A percentile compares a stretch with the other conserved stretches of the same genome.
phyloP scores from a whole-genome alignment of 2,329 filamentous ascomycete genomes.

The Cordyceps cicadae region DNA sequence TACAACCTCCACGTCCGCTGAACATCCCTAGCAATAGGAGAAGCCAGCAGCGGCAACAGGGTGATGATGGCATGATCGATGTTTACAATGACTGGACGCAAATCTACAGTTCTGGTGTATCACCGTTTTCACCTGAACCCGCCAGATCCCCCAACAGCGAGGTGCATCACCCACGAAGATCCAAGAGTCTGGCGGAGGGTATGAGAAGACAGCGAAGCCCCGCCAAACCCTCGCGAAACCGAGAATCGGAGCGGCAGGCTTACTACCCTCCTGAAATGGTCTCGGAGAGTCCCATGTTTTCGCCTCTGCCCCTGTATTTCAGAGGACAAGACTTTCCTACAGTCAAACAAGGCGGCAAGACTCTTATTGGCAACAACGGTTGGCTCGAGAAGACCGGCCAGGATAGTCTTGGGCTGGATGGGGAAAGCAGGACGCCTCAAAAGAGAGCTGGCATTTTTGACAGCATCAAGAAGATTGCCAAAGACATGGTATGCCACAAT shows the following conservation, averaged over 20 bases:
- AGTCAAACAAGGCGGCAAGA: constrained; percentile 38
- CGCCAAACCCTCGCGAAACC: background rate
- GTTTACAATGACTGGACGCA: constrained; percentile 22
- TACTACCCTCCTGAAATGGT: constrained; percentile 11
- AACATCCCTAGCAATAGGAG: constrained; percentile 10
- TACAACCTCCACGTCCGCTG: constrained; percentile 17
- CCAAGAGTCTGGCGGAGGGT: constrained; percentile 24
- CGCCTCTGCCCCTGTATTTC: constrained; percentile 36
- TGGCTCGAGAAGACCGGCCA: constrained; percentile 43
- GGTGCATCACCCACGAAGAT: constrained; percentile 19
- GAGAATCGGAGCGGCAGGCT: constrained; percentile 13
- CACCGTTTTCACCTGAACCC: constrained; percentile 14
- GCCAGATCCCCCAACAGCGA: constrained; percentile 12
- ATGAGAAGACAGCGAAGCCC: constrained; percentile 8
- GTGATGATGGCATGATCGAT: constrained; percentile 16
- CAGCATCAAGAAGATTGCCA: constrained; percentile 44
- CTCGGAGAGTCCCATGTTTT: constrained; percentile 27
- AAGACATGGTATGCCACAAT: constrained; percentile 38
- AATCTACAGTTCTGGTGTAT: constrained; percentile 15
- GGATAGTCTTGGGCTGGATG: constrained; percentile 15
- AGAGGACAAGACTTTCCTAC: constrained; percentile 29
- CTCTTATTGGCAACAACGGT: constrained; percentile 45
- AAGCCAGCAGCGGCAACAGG: constrained; percentile 14
- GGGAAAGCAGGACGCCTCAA: constrained; percentile 20
- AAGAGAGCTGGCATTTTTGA: constrained; percentile 37